These are phyloP conservation scores for Conidiobolus coronatus DNA, from an alignment of 371 early-diverging fungal genomes.

Conservation along the genomic window DNA sequence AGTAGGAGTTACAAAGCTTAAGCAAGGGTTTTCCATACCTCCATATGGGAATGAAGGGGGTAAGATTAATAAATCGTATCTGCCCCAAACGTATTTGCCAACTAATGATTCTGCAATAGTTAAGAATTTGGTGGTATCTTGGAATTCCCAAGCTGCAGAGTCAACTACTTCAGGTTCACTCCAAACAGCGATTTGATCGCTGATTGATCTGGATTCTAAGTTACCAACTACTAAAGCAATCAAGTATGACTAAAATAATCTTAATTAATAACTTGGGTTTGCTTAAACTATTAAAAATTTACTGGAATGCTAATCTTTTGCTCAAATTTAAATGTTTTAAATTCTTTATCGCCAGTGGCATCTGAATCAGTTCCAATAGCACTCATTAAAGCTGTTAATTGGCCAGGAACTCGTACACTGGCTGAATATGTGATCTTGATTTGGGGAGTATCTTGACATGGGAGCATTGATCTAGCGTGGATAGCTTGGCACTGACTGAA, in stretches of 20 bases:
- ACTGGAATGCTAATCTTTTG: conserved; percentile 47
- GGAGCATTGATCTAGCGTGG: conserved; percentile 78
- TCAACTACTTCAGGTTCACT: conserved; percentile 83
- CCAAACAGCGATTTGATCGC: conserved; percentile 86
- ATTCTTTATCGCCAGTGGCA: conserved; percentile 15
- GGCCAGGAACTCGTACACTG: conserved; percentile 37
- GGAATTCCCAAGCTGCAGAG: conserved; percentile 83
- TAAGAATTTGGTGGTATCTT: conserved; percentile 73
- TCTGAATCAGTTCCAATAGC: conserved; percentile 27
- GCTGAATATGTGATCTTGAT: conserved; percentile 79
- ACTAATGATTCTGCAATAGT: conserved; percentile 48
- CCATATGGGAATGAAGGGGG: conserved; percentile 79
- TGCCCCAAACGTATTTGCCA: conserved; percentile 80
- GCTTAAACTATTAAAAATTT: neutral
- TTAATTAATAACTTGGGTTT: neutral
- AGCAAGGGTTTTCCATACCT: conserved; percentile 93
- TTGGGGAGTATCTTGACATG: conserved; percentile 85
- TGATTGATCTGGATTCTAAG: conserved; percentile 49
- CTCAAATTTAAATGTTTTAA: conserved; percentile 30
- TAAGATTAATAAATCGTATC: conserved; percentile 73
- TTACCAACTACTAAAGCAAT: conserved; percentile 86
- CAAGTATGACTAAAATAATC: conserved; percentile 37
- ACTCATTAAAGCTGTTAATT: conserved; percentile 42
- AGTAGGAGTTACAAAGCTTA: conserved; percentile 67
- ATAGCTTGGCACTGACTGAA: conserved; percentile 94